Conservation (phyloP, 2,329 filamentous ascomycete genomes). For the Phialophora expanda region DNA sequence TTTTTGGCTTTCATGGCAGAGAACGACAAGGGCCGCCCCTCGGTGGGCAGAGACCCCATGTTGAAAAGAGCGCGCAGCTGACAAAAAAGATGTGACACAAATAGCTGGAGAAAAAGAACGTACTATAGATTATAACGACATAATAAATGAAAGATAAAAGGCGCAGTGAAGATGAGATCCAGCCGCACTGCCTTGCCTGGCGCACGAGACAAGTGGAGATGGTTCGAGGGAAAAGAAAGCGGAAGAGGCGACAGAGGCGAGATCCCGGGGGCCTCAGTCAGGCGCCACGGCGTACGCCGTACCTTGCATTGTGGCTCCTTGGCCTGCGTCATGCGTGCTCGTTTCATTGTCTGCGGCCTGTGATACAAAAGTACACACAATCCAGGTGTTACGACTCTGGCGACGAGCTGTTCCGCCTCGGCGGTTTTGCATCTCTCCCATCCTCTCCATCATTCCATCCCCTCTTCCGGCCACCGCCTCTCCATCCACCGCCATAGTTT, state of each 20-base stretch:
- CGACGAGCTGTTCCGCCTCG: slow-evolving; percentile 36
- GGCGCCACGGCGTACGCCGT: slow-evolving; percentile 1
- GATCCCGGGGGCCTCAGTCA: background rate
- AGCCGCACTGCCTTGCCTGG: background rate
- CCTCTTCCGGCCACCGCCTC: slow-evolving; percentile 20
- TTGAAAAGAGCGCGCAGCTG: slow-evolving; percentile 3
- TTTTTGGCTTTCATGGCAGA: slow-evolving; percentile 35
- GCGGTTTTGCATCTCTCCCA: background rate
- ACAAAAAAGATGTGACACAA: slow-evolving; percentile 3
- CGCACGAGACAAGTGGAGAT: slow-evolving; percentile 7
- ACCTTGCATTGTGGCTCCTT: slow-evolving; percentile 8
- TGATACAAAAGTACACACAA: background rate
- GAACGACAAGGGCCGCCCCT: slow-evolving; percentile 33
- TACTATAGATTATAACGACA: slow-evolving; percentile 14
- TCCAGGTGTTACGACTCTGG: slow-evolving; percentile 11
- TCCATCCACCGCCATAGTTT: slow-evolving; percentile 2
- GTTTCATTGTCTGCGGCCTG: background rate
- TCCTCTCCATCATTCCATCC: slow-evolving; percentile 23
- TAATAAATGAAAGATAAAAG: slow-evolving; percentile 13
- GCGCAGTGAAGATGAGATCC: background rate
- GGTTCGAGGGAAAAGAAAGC: slow-evolving; percentile 11
- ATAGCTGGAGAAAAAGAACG: background rate
- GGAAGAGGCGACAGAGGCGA: background rate
- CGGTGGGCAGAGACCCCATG: slow-evolving; percentile 30
- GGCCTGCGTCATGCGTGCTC: background rate